Conservation (phyloP, 164 flowering plant genomes). For the Echeveria elegans region DNA sequence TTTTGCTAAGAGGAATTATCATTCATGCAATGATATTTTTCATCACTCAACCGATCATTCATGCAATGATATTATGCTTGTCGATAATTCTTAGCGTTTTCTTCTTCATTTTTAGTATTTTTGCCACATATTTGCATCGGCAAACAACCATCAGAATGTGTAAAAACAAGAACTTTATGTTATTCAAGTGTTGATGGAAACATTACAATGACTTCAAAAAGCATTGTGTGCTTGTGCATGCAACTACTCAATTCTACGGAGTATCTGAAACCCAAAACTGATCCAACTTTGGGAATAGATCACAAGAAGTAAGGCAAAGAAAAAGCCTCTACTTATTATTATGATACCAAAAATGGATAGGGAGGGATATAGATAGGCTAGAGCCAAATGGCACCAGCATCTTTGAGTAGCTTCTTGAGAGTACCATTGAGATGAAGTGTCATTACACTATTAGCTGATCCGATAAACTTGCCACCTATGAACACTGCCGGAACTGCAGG, state of each 20-base stretch:
- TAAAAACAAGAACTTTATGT: too few relatives aligned
- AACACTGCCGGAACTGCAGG: constrained; percentile 50
- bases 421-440: constrained; percentile 46
- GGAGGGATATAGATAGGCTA: neutral
- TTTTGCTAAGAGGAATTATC: neutral
- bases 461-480: constrained; percentile 43
- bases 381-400: constrained; percentile 53
- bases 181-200: neutral
- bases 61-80: too few relatives aligned
- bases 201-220: constrained; percentile 1
- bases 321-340: neutral
- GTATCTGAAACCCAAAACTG: too few relatives aligned
- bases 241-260: too few relatives aligned
- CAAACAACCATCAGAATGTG: too few relatives aligned
- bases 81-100: too few relatives aligned
- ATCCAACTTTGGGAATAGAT: neutral
- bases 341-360: neutral
- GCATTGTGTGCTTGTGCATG: too few relatives aligned
- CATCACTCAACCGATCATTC: too few relatives aligned
- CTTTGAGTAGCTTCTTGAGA: constrained; percentile 37
- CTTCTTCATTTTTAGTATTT: too few relatives aligned
- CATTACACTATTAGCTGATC: constrained; percentile 35
- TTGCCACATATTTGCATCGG: too few relatives aligned
- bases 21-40: neutral
- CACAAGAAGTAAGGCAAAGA: neutral